Evolutionary conservation across 1,284 basidiomycete species (phyloP), one percentile per base, ranked within the genome.

Genomic region (Heliocybe sulcata): DNA sequence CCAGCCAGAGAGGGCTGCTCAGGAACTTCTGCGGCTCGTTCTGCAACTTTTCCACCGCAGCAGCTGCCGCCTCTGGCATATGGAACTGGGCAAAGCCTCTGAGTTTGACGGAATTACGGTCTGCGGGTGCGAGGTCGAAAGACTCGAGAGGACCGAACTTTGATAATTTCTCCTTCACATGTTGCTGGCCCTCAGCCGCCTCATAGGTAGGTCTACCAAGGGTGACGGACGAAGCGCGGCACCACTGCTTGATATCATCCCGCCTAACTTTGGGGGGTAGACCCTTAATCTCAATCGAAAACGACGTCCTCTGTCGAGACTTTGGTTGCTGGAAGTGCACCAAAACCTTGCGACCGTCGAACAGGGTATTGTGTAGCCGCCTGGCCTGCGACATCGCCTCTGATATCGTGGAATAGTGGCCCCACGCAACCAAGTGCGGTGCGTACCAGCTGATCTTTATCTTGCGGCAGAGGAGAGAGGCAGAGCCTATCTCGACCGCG

Each of bases 401-500:
- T 11, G 57, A 55, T 12, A 66, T 54, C 20, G 56, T 47, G 11
- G 54, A 11, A 51, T 66, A 67, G 53, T 67, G 65, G 1, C 63
- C 65, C 61, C 62, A 67, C 2, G 63, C 65, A 3, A 57, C 57
- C 22, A 55, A 52, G 27, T 57, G 59, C 2, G 65, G 65, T 0
- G 65, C 60, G 54, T 60, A 67, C 65, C 65, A 67, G 54, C 53
- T 64, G 11, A 66, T 47, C 56, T 65, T 67, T 19, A 61, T 61
- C 56, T 65, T 67, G 10, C 63, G 66, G 52, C 65, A 65, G 3
- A 63, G 61, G 6, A 67, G 57, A 31, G 58, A 53, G 1, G 64
- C 65, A 10, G 56, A 54, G 12, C 61, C 65, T 26, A 54, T 59
- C 49, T 62, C 63, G 3, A 59, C 63, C 0, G 58, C 59, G n/a